Evolutionary conservation across 345 rosid genomes (phyloP), one percentile per base, ranked within the genome.

Genomic region (Cardamine chenopodiifolia): DNA sequence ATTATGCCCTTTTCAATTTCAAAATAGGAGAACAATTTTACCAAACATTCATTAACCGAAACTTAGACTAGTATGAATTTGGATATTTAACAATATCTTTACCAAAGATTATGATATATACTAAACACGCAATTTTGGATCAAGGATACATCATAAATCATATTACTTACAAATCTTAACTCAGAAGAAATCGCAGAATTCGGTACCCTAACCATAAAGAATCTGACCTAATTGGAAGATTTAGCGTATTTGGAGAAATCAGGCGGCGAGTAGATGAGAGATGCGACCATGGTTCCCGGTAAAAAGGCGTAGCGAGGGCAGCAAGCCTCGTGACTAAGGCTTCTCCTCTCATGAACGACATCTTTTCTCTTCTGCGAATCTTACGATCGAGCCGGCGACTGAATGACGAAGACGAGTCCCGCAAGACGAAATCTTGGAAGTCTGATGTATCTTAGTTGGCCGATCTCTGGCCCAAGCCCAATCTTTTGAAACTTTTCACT

Each of bases 281-380:
- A 83, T 13, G 89, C 93, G 18, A 78, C 70, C 93, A 91, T 89
- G 61, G 90, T 71, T 13, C 82, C 96, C 0, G 96, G 91, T 3
- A 88, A 65, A 61, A 89, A 78, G 6, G 13, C 88, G 82, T 75
- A 10, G 93, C 88, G 28, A 84, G 22, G 25, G 67, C 78, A 5
- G 93, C 91, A 26, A 86, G 80, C 82, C 83, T 86, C 39, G 90
- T 20, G 71, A 91, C 83, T 84, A 91, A 76, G 1, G 93, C 88
- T 81, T 86, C 83, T 73, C 97, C 97, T 45, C 65, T 82, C 86
- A 82, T 67, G 37, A 89, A 61, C 67, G 67, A 47, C 78, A 66
- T 86, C 28, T 28, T 14, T 25, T 15, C 45, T 49, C 70, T 70
- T 58, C 66, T 60, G 58, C 49, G 26, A 71, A 71, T 67, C 23